Evolutionary conservation across 345 rosid genomes (phyloP).

Genomic region (Melaleuca alternifolia): DNA sequence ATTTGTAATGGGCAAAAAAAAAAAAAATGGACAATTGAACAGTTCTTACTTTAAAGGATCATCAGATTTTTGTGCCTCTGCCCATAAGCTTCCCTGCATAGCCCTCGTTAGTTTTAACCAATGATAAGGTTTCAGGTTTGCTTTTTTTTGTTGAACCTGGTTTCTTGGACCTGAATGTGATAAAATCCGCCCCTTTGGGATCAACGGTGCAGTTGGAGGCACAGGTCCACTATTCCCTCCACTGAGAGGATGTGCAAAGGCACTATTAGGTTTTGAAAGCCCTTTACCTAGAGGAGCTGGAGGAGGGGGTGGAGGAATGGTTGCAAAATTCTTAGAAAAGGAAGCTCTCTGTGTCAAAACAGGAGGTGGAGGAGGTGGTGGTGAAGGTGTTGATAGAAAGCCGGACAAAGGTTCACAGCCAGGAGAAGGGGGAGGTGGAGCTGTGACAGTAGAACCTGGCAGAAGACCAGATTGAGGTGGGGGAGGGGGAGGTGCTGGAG

Average conservation of each 20-base stretch:
- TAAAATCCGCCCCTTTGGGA: conserved; percentile 49
- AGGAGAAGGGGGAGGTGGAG: conserved; percentile 51
- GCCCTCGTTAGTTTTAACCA: conserved; percentile 94
- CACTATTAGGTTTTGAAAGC: background rate
- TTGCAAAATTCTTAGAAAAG: background rate
- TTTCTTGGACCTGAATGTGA: conserved; percentile 37
- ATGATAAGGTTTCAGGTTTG: conserved; percentile 70
- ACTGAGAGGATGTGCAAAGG: conserved; percentile 14
- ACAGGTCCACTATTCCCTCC: conserved; percentile 28
- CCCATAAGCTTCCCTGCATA: conserved; percentile 95
- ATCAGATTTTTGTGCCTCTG: conserved; percentile 79
- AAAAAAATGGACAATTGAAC: background rate
- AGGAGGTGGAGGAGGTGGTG: conserved; percentile 19
- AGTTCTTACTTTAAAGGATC: conserved; percentile 64
- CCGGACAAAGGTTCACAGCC: conserved; percentile 9
- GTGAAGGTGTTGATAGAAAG: background rate
- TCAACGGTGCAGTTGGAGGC: conserved; percentile 53
- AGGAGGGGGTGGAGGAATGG: background rate
- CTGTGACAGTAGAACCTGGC: conserved; percentile 19
- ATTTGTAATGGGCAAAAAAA: background rate
- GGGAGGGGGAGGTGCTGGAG: background rate
- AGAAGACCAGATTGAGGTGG: conserved; percentile 1
- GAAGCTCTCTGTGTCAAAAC: conserved; percentile 21
- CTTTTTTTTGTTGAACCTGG: conserved; percentile 32
- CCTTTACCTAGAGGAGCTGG: conserved; percentile 28